Conservation (phyloP, 768 basidiomycete species). For the Pisolithus microcarpus region DNA sequence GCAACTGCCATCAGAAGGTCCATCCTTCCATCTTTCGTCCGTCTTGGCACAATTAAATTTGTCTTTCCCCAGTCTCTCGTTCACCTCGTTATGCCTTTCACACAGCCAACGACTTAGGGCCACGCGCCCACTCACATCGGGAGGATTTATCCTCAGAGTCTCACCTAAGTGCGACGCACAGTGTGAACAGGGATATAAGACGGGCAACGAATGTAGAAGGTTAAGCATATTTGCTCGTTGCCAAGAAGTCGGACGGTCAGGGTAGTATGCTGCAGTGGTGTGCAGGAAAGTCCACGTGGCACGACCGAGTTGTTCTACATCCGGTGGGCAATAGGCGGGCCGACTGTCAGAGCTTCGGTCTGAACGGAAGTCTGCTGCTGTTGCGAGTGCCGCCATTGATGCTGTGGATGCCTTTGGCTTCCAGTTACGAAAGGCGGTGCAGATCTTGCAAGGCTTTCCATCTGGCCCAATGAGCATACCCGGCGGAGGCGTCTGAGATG, state of each 20-base stretch:
- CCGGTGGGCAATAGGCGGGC: constrained; percentile 75
- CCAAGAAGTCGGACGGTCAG: constrained; percentile 62
- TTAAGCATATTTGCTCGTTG: constrained; percentile 82
- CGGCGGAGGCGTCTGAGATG: constrained; percentile 37
- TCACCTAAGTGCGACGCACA: constrained; percentile 81
- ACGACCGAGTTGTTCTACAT: constrained; percentile 81
- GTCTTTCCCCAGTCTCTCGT: constrained; percentile 76
- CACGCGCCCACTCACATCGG: constrained; percentile 67
- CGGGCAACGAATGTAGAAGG: constrained; percentile 69
- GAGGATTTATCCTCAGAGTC: constrained; percentile 58
- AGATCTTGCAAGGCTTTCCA: constrained; percentile 93
- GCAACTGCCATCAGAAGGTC: constrained; percentile 80
- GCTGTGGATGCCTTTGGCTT: constrained; percentile 32
- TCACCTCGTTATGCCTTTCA: constrained; percentile 89
- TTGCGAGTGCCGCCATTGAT: constrained; percentile 26
- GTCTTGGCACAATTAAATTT: constrained; percentile 76
- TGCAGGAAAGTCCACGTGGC: constrained; percentile 98
- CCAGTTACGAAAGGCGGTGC: constrained; percentile 75
- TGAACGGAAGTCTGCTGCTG: constrained; percentile 23
- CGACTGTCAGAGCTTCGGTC: constrained; percentile 31
- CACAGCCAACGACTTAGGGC: constrained; percentile 83
- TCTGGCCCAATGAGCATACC: constrained; percentile 88
- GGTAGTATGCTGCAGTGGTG: constrained; percentile 92
- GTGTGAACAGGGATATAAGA: constrained; percentile 80
- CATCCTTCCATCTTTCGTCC: constrained; percentile 90